Evolutionary conservation across 495 filamentous ascomycete genomes (phyloP), one percentile per base, ranked within the genome.

Genomic region (Neurospora sp.): DNA sequence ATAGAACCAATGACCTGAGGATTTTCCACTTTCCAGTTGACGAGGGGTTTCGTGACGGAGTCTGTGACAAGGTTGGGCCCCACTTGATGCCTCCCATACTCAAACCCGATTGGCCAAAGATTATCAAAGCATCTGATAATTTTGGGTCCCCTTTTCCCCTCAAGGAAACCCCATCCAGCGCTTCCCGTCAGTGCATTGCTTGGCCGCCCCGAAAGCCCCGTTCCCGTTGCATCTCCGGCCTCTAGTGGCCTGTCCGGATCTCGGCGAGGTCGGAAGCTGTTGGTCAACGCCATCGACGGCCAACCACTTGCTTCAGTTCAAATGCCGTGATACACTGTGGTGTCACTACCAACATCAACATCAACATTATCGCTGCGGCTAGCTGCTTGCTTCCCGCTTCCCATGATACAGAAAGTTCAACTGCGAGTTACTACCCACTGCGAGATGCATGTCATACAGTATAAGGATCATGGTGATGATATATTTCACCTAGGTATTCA

Each of bases 51-150:
- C 59, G 22, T 68, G 59, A 27, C 35, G 10, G 59, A 37, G 59
- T 27, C 22, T 12, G 22, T 37, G 38, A 42, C 59, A 69, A 14
- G 59, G 71, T 22, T 16, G 10, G 18, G 14, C 6, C 31, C 20
- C 27, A 16, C 27, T 35, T 65, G 53, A 20, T 41, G 6, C 37
- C 0, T n/a, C 1, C 70, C 2, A 6, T 8, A 18, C 45, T 68
- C 1, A 16, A n/a, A 2, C 22, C 18, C 74, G 68, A 77, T 78
- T 79, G 75, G 79, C 22, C 18, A 39, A 31, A 79, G 78, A 78
- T 79, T 77, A 79, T 81, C 78, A 71, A 71, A 65, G 20, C 70
- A 79, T 79, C 78, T 76, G 79, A 79, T 80, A 78, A 42, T 27
- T 14, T 18, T 22, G 27, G 14, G 31, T 8, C 12, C 3, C 6